A percentile compares a stretch with the other conserved stretches of the same genome.
These are phyloP conservation scores for Globisporangium abappressorium DNA, from an alignment of 352 stramenopile species.

Conservation along the genomic window DNA sequence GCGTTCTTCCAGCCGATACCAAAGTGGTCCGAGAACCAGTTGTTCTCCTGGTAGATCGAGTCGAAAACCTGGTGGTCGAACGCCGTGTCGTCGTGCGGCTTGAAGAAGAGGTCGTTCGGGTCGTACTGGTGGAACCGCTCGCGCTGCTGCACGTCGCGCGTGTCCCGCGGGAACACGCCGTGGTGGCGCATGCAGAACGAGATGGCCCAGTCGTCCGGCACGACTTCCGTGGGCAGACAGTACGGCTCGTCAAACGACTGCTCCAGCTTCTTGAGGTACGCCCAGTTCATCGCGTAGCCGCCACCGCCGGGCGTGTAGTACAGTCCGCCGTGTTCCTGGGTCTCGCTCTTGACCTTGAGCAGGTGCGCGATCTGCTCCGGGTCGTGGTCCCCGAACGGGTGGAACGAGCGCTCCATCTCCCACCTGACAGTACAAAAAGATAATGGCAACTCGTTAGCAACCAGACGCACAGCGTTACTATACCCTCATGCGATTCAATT, in stretches of 20 bases:
- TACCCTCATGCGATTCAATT: background rate
- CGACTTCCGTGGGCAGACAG: slow-evolving; percentile 65
- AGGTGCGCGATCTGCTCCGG: slow-evolving; percentile 53
- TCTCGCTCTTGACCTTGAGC: slow-evolving; percentile 46
- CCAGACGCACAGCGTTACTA: background rate
- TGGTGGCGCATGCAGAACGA: slow-evolving; percentile 85
- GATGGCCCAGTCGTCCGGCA: slow-evolving; percentile 85
- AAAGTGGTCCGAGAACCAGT: slow-evolving; percentile 86
- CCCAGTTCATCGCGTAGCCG: slow-evolving; percentile 84
- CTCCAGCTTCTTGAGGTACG: slow-evolving; percentile 70
- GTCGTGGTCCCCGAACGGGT: slow-evolving; percentile 66
- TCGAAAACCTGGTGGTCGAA: slow-evolving; percentile 73
- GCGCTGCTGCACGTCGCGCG: slow-evolving; percentile 57
- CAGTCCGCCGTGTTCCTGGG: slow-evolving; percentile 50
- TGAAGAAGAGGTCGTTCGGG: slow-evolving; percentile 66
- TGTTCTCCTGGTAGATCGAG: slow-evolving; percentile 84
- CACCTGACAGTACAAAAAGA: slow-evolving; percentile 27
- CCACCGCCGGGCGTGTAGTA: slow-evolving; percentile 80
- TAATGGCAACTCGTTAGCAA: background rate
- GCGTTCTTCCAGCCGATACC: slow-evolving; percentile 82
- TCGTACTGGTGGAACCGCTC: slow-evolving; percentile 88
- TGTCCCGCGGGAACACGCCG: slow-evolving; percentile 63
- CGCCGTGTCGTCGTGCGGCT: slow-evolving; percentile 56
- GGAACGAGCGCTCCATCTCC: slow-evolving; percentile 71
- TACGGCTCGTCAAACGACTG: slow-evolving; percentile 66